A percentile compares a stretch with the other conserved stretches of the same genome.
These are phyloP conservation scores for Breynia disticha DNA, from an alignment of 441 rosid species.

Conservation along the genomic window DNA sequence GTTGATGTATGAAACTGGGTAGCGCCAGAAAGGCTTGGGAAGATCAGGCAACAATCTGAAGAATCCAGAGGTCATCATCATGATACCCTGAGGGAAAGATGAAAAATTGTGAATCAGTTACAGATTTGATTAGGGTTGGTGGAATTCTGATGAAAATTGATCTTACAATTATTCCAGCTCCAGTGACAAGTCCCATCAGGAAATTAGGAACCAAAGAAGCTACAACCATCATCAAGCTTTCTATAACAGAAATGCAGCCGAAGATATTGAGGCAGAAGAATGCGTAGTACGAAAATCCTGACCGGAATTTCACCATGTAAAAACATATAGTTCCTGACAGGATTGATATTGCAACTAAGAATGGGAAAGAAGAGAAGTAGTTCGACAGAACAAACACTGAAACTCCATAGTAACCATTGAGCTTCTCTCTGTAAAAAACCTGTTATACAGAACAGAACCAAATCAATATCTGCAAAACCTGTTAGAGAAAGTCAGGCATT, in stretches of 20 bases:
- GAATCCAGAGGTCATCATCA: slow-evolving; percentile 98
- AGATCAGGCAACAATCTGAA: slow-evolving; percentile 73
- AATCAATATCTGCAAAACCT: no score
- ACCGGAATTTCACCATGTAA: slow-evolving; percentile 61
- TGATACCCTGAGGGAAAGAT: slow-evolving; percentile 47
- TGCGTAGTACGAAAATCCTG: slow-evolving; percentile 47
- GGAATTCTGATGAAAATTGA: not conserved
- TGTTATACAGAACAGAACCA: slow-evolving; percentile 13
- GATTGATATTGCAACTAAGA: slow-evolving; percentile 44
- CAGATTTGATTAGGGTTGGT: not conserved
- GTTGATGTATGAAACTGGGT: slow-evolving; percentile 74
- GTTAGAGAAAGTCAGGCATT: not conserved
- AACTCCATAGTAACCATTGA: slow-evolving; percentile 79
- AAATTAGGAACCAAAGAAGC: slow-evolving; percentile 90
- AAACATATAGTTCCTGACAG: slow-evolving; percentile 54
- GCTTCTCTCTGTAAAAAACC: slow-evolving; percentile 68
- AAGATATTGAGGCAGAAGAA: slow-evolving; percentile 70
- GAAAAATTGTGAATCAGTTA: not conserved
- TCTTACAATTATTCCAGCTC: slow-evolving; percentile 81
- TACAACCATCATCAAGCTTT: slow-evolving; percentile 92
- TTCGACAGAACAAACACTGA: slow-evolving; percentile 71
- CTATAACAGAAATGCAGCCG: slow-evolving; percentile 63
- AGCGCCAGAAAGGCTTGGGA: slow-evolving; percentile 89
- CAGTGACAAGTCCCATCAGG: slow-evolving; percentile 70
- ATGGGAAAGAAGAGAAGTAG: slow-evolving; percentile 75